These are phyloP conservation scores for Psilocybe cubensis DNA, from an alignment of 768 basidiomycete genomes.

Conservation along the genomic window DNA sequence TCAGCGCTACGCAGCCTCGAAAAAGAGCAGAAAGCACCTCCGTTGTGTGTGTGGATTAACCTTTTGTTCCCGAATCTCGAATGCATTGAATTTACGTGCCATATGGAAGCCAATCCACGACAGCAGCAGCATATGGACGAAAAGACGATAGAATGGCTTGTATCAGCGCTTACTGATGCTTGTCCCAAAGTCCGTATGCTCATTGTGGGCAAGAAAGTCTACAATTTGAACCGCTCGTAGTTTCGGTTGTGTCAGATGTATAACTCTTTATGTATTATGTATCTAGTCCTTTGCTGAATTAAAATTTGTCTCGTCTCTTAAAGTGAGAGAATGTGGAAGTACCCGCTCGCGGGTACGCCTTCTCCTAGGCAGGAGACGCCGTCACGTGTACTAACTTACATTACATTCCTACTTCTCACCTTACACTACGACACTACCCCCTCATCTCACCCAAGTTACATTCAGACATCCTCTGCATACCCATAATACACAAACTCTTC, in stretches of 20 bases:
- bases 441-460: no score
- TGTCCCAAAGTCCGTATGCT: constrained; percentile 17
- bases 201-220: constrained; percentile 11
- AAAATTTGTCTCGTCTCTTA: no score
- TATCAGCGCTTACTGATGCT: constrained; percentile 1
- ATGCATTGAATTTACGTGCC: constrained; percentile 17
- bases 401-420: no score
- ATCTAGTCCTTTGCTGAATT: no score
- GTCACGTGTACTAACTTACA: no score
- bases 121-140: constrained; percentile 11
- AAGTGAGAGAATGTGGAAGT: no score
- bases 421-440: no score
- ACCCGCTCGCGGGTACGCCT: no score
- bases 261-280: not conserved
- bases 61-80: constrained; percentile 19
- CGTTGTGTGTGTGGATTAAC: constrained; percentile 18
- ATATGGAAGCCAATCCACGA: constrained; percentile 12
- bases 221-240: not conserved
- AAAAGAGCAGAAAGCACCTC: not conserved
- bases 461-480: no score
- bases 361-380: no score
- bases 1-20: no score
- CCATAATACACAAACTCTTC: no score
- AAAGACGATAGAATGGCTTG: constrained; percentile 5
- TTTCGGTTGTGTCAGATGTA: not conserved